Evolutionary conservation across 192 early-diverging fungal species (phyloP).

Genomic region (Piromyces finnis): DNA sequence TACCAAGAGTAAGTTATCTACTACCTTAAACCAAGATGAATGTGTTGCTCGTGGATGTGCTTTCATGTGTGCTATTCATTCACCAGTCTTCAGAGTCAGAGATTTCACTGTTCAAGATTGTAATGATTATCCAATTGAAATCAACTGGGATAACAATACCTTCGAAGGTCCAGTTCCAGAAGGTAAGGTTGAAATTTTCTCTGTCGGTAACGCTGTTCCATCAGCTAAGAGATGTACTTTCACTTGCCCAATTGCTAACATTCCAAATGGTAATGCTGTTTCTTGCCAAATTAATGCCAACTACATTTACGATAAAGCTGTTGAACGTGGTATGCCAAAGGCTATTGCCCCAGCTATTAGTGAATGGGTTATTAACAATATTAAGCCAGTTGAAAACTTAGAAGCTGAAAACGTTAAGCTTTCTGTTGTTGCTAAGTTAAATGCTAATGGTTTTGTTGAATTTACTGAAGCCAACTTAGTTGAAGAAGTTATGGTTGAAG

Average conservation of each 20-base stretch:
- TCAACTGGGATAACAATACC: slow-evolving; percentile 55
- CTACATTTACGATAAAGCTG: slow-evolving; percentile 36
- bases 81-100: slow-evolving; percentile 93
- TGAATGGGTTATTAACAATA: slow-evolving; percentile 68
- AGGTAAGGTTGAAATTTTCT: slow-evolving; percentile 73
- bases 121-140: slow-evolving; percentile 71
- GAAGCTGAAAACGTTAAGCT: slow-evolving; percentile 41
- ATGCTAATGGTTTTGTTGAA: slow-evolving; percentile 61
- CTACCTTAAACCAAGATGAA: slow-evolving; percentile 95
- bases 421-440: slow-evolving; percentile 82
- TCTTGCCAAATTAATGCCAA: slow-evolving; percentile 65
- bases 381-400: slow-evolving; percentile 21
- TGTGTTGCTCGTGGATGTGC: slow-evolving; percentile 90
- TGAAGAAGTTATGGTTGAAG: slow-evolving; percentile 49
- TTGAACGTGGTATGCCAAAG: slow-evolving; percentile 41
- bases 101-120: slow-evolving; percentile 87
- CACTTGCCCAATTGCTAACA: slow-evolving; percentile 48
- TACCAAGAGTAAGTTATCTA: slow-evolving; percentile 42
- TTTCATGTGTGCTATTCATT: slow-evolving; percentile 90
- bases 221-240: slow-evolving; percentile 70
- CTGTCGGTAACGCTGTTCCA: slow-evolving; percentile 66
- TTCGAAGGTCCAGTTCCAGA: slow-evolving; percentile 40
- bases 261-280: slow-evolving; percentile 6
- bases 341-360: slow-evolving; percentile 69
- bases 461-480: slow-evolving; percentile 71